Conservation (phyloP, 2,329 filamentous ascomycete genomes). For the Aspergillus aculeatus region DNA sequence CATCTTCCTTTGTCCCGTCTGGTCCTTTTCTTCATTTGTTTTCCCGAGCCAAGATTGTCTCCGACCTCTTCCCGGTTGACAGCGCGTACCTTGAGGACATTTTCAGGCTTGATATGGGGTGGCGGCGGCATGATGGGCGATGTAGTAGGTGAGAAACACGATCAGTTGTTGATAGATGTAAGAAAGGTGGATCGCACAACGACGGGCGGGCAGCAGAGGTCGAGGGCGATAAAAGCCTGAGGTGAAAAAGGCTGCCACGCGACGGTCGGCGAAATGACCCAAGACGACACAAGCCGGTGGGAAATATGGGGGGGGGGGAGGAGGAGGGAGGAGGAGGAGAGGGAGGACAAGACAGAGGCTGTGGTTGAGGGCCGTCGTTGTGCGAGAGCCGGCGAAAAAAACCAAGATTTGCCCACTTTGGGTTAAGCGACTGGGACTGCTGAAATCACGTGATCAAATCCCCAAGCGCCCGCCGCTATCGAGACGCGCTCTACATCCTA, state of each 20-base stretch:
- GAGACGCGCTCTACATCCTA: neutral
- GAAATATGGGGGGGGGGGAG: constrained; percentile 10
- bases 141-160: constrained; percentile 30
- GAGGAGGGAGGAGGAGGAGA: neutral
- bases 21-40: neutral
- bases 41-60: neutral
- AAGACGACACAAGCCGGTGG: constrained; percentile 24
- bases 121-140: constrained; percentile 78
- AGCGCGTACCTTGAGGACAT: constrained; percentile 77
- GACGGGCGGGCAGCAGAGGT: constrained; percentile 30
- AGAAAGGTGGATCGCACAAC: constrained; percentile 25
- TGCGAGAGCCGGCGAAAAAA: constrained; percentile 39
- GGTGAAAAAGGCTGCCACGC: constrained; percentile 37
- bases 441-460: constrained; percentile 26
- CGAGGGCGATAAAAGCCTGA: constrained; percentile 21
- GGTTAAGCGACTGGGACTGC: constrained; percentile 39
- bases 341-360: neutral
- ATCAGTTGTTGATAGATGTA: constrained; percentile 11
- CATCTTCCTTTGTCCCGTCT: neutral
- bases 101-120: constrained; percentile 96
- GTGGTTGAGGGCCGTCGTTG: constrained; percentile 22
- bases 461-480: too few relatives aligned
- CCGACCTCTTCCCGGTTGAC: constrained; percentile 1
- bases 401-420: constrained; percentile 31
- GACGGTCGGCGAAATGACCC: constrained; percentile 29